Conservation (phyloP, 768 basidiomycete species). For the Boletus sensibilis region DNA sequence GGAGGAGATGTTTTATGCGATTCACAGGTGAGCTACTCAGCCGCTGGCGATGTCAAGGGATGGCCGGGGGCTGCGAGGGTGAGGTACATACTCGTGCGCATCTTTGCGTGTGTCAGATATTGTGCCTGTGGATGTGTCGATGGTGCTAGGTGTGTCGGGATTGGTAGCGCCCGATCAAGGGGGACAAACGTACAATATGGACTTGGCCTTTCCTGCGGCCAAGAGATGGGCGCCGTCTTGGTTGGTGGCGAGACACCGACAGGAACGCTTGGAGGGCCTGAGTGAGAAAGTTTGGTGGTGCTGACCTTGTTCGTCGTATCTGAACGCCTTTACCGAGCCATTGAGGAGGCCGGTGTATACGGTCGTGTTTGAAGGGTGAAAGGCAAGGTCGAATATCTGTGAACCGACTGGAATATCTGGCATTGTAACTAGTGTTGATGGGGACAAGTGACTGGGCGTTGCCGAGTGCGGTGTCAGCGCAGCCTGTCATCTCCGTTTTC, state of each 20-base stretch:
- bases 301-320: slow-evolving; percentile 70
- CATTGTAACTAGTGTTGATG: slow-evolving; percentile 31
- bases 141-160: slow-evolving; percentile 44
- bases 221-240: slow-evolving; percentile 69
- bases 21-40: slow-evolving; percentile 75
- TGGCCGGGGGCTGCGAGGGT: slow-evolving; percentile 3
- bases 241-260: slow-evolving; percentile 68
- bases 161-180: background rate
- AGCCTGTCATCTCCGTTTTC: background rate
- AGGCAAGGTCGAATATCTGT: slow-evolving; percentile 87
- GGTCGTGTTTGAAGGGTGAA: slow-evolving; percentile 72
- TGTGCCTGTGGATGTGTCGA: slow-evolving; percentile 63
- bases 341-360: slow-evolving; percentile 79
- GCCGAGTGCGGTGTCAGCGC: slow-evolving; percentile 1
- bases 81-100: slow-evolving; percentile 64
- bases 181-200: slow-evolving; percentile 61
- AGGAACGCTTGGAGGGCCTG: slow-evolving; percentile 80
- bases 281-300: slow-evolving; percentile 57
- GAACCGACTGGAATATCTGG: slow-evolving; percentile 67
- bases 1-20: slow-evolving; percentile 69
- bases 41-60: slow-evolving; percentile 35
- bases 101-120: slow-evolving; percentile 47
- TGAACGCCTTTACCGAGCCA: slow-evolving; percentile 79
- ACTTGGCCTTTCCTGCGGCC: slow-evolving; percentile 79
- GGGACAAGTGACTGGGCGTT: background rate